Evolutionary conservation across 2,329 filamentous ascomycete genomes (phyloP).

Genomic region (Pseudonectria foliicola): DNA sequence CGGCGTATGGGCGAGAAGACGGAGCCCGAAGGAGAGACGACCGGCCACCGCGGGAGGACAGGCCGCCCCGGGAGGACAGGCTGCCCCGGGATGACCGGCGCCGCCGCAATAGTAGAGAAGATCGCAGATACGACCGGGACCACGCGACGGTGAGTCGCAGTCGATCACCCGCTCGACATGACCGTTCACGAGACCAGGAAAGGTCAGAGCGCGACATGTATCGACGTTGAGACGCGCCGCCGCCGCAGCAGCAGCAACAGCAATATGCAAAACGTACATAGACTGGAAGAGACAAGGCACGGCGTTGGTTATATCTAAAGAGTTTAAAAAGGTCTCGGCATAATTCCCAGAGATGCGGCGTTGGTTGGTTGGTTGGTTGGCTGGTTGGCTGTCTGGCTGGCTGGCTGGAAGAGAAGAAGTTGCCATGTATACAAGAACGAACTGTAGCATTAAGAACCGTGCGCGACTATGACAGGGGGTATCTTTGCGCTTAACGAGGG

Average conservation of each 20-base stretch:
- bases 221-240: slow-evolving; percentile 34
- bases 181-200: slow-evolving; percentile 35
- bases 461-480: neutral
- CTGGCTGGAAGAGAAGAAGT: slow-evolving; percentile 2
- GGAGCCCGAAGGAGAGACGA: slow-evolving; percentile 27
- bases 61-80: slow-evolving; percentile 16
- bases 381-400: too few relatives aligned
- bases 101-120: too few relatives aligned
- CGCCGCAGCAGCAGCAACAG: neutral
- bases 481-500: neutral
- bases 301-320: too few relatives aligned
- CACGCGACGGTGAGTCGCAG: slow-evolving; percentile 34
- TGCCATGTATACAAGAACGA: too few relatives aligned
- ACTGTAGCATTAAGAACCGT: too few relatives aligned
- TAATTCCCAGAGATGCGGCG: neutral
- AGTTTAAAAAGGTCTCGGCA: neutral
- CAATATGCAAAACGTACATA: slow-evolving; percentile 13
- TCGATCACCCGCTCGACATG: slow-evolving; percentile 28
- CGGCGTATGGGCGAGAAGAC: slow-evolving; percentile 35
- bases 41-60: slow-evolving; percentile 15
- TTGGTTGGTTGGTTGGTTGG: slow-evolving; percentile 3
- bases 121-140: slow-evolving; percentile 30
- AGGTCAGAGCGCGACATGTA: slow-evolving; percentile 43
- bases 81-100: slow-evolving; percentile 30
- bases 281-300: neutral